Conservation (phyloP, 2,329 filamentous ascomycete genomes). For the Apiospora arundinis region DNA sequence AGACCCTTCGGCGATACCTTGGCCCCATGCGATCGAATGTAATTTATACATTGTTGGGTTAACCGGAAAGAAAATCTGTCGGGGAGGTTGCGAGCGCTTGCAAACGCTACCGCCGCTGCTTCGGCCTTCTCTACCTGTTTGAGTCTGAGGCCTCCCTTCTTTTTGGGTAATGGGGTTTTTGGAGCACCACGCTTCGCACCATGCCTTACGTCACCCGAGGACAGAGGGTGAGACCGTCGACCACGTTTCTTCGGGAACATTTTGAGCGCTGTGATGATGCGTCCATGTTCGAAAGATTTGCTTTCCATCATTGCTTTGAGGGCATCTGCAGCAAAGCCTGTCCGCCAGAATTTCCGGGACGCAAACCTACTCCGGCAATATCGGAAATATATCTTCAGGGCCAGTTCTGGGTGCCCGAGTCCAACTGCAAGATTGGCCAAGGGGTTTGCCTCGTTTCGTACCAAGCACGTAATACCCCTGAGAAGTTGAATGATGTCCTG, state of each 20-base stretch:
- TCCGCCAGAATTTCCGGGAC: conserved; percentile 32
- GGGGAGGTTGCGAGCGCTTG: conserved; percentile 31
- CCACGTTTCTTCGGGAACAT: conserved; percentile 19
- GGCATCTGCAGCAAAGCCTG: conserved; percentile 29
- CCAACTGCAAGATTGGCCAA: conserved; percentile 34
- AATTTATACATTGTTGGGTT: conserved; percentile 40
- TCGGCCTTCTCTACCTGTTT: conserved; percentile 25
- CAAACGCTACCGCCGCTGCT: conserved; percentile 31
- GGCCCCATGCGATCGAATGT: conserved; percentile 35
- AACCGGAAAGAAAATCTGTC: conserved; percentile 36
- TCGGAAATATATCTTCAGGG: conserved; percentile 32
- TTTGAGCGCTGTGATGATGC: conserved; percentile 26
- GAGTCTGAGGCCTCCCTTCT: not conserved
- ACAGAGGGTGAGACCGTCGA: not conserved
- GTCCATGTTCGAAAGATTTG: conserved; percentile 25
- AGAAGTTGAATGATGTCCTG: conserved; percentile 31
- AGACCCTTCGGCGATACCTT: conserved; percentile 35
- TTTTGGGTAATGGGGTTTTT: not conserved
- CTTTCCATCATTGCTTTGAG: conserved; percentile 30
- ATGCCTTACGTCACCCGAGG: not conserved
- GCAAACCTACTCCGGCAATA: conserved; percentile 27
- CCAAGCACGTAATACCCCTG: conserved; percentile 25
- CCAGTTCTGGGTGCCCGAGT: conserved; percentile 31
- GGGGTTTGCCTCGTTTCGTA: conserved; percentile 25
- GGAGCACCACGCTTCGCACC: not conserved